These are phyloP conservation scores for Lactarius psammicola DNA, from an alignment of 768 basidiomycete species.

Conservation along the genomic window DNA sequence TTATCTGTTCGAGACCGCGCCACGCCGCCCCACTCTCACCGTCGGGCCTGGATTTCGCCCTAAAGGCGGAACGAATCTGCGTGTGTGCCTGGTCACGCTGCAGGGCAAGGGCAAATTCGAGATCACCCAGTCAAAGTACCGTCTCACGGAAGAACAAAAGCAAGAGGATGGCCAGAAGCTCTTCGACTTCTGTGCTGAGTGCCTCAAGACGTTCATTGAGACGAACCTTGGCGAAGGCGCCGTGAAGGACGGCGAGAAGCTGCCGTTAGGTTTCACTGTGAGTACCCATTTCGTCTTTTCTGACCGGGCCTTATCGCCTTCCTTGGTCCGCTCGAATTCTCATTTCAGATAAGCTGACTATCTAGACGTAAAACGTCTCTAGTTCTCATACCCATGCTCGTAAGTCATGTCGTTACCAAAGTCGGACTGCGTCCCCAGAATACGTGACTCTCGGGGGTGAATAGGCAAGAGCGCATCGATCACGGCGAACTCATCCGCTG, in stretches of 20 bases:
- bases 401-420: constrained; percentile 43
- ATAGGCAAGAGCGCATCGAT: constrained; percentile 89
- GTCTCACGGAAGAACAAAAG: constrained; percentile 96
- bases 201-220: constrained; percentile 82
- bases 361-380: constrained; percentile 21
- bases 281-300: constrained; percentile 35
- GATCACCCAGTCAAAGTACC: constrained; percentile 96
- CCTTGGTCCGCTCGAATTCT: constrained; percentile 15
- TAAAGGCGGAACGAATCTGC: constrained; percentile 92
- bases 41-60: neutral
- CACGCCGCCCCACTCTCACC: neutral
- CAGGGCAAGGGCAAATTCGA: constrained; percentile 95
- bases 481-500: constrained; percentile 93
- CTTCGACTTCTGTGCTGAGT: constrained; percentile 98
- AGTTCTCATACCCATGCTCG: constrained; percentile 97
- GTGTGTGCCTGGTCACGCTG: constrained; percentile 93
- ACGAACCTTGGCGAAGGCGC: constrained; percentile 59
- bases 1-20: constrained; percentile 11
- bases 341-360: constrained; percentile 24
- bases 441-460: neutral
- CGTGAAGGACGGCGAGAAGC: constrained; percentile 50
- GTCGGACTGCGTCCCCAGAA: constrained; percentile 5
- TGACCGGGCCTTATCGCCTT: constrained; percentile 21
- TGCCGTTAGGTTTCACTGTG: constrained; percentile 94
- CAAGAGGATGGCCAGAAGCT: constrained; percentile 93